Percentiles rank a stretch among this genome's conserved stretches.
Evolutionary conservation across 345 rosid species (phyloP).

Genomic region (Trapa bicornis): DNA sequence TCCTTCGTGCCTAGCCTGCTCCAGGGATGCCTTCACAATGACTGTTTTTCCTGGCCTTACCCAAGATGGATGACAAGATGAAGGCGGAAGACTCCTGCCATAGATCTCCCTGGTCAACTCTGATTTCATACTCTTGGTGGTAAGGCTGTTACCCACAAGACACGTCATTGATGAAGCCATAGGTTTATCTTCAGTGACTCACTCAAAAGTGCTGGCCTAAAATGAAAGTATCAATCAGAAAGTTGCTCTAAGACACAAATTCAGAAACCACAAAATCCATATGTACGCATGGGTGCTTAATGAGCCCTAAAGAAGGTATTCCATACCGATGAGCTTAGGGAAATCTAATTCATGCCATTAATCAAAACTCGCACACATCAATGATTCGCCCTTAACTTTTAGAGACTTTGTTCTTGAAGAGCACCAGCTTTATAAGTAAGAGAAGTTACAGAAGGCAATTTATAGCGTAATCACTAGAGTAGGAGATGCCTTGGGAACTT

Average conservation of each 20-base stretch:
- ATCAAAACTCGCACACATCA: neutral
- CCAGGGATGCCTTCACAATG: slow-evolving; percentile 41
- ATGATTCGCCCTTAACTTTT: neutral
- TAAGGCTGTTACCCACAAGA: slow-evolving; percentile 50
- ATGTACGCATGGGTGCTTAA: neutral
- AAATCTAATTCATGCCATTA: neutral
- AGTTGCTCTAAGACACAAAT: neutral
- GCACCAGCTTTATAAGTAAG: neutral
- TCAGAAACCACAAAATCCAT: neutral
- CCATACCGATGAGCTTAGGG: neutral
- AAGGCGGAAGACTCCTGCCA: slow-evolving; percentile 25
- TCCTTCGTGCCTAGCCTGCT: slow-evolving; percentile 33
- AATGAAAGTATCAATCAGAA: neutral
- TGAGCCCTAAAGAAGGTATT: neutral
- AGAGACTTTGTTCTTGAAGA: neutral
- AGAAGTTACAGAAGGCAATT: neutral
- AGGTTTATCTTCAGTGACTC: neutral
- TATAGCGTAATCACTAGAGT: neutral
- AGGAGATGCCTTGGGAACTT: neutral
- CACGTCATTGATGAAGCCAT: slow-evolving; percentile 77
- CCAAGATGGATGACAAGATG: slow-evolving; percentile 19
- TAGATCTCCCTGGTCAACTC: slow-evolving; percentile 24
- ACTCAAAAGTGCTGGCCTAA: neutral
- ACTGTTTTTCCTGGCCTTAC: slow-evolving; percentile 28
- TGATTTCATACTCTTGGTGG: slow-evolving; percentile 24